These are phyloP conservation scores for Delonix regia DNA, from an alignment of 306 rosid species.

Conservation along the genomic window DNA sequence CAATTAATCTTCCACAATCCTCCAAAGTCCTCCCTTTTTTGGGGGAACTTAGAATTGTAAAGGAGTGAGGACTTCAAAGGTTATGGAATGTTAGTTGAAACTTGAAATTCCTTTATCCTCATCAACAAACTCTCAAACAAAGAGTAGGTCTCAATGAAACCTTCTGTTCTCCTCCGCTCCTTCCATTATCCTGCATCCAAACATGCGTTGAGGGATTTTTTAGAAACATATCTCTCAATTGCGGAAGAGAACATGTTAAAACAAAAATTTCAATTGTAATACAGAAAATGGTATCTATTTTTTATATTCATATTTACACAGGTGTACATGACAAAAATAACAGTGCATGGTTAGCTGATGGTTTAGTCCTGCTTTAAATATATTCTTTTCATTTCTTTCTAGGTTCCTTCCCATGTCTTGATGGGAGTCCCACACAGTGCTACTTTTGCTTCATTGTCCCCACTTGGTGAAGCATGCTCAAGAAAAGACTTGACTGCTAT, in stretches of 20 bases:
- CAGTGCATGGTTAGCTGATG: background rate
- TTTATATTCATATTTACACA: constrained; percentile 3
- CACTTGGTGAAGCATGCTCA: constrained; percentile 82
- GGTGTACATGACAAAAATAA: background rate
- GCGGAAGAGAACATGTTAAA: background rate
- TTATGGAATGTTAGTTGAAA: background rate
- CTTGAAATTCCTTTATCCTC: background rate
- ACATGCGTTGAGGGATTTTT: background rate
- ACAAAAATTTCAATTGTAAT: background rate
- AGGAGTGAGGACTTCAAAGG: background rate
- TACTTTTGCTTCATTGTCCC: constrained; percentile 57
- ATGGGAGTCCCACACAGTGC: constrained; percentile 71
- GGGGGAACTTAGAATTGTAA: background rate
- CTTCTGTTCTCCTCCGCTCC: background rate
- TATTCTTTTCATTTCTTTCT: constrained; percentile 21
- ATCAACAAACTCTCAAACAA: background rate
- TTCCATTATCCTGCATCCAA: background rate
- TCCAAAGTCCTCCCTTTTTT: background rate
- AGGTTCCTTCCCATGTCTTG: constrained; percentile 77
- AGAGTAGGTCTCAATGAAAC: background rate
- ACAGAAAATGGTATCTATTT: constrained; percentile 6
- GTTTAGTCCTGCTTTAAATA: constrained; percentile 3
- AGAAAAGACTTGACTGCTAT: constrained; percentile 83
- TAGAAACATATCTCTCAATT: background rate
- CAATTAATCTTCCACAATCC: background rate